These are phyloP conservation scores for Halenospora varia DNA, from an alignment of 495 filamentous ascomycete species.

Conservation along the genomic window DNA sequence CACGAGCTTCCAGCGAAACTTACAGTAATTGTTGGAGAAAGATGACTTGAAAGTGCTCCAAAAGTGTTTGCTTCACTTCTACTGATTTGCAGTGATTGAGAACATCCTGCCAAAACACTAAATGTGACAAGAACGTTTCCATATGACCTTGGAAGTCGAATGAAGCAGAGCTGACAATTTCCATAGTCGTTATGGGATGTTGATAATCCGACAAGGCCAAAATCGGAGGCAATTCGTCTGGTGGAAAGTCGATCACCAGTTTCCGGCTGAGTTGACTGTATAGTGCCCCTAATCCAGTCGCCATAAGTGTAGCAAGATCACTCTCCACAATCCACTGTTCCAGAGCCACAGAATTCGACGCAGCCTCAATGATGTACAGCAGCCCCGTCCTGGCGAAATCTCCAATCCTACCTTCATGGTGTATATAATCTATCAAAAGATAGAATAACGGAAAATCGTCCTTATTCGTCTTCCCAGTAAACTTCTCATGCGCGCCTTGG, in stretches of 20 bases:
- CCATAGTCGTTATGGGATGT: slow-evolving; percentile 53
- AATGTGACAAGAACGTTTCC: slow-evolving; percentile 89
- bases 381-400: slow-evolving; percentile 97
- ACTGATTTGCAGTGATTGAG: slow-evolving; percentile 89
- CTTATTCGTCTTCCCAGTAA: slow-evolving; percentile 81
- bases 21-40: slow-evolving; percentile 94
- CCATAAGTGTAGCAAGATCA: slow-evolving; percentile 95
- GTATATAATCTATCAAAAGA: slow-evolving; percentile 89
- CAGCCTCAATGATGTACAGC: slow-evolving; percentile 92
- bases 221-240: slow-evolving; percentile 70
- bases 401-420: slow-evolving; percentile 85
- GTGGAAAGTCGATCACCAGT: slow-evolving; percentile 56
- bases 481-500: slow-evolving; percentile 52
- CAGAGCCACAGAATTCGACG: slow-evolving; percentile 71
- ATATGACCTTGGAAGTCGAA: slow-evolving; percentile 71
- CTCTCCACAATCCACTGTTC: slow-evolving; percentile 97
- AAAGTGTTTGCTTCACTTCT: slow-evolving; percentile 84
- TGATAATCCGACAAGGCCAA: slow-evolving; percentile 82
- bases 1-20: slow-evolving; percentile 24
- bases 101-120: slow-evolving; percentile 97
- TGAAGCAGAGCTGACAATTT: slow-evolving; percentile 67
- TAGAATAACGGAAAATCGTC: slow-evolving; percentile 96
- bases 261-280: slow-evolving; percentile 93
- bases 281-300: slow-evolving; percentile 86
- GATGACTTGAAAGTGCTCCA: slow-evolving; percentile 96